Base-by-base conservation (phyloP, 2,329 filamentous ascomycete species). In the Penicillium glabrum region DNA sequence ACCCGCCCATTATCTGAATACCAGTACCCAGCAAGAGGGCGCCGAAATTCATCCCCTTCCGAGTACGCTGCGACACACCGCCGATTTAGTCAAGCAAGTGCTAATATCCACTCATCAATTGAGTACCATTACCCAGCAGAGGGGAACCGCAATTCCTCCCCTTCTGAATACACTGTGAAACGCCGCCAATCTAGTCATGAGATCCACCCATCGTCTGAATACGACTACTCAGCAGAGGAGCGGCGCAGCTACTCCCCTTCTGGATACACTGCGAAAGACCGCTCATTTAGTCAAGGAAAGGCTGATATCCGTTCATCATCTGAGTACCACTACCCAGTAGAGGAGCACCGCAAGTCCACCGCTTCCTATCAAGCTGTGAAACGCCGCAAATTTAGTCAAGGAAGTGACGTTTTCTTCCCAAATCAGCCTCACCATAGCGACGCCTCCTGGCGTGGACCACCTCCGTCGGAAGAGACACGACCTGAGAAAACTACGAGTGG, bases 131-230 rank as follows among this genome's bases (percentile, higher is more conserved):
- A 13, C 68, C 71, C 31, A 66, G 72, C 26, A 29, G 9, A 11
- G 84, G 29, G 85, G 67, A 77, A 84, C 62, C 76, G 83, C 60
- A 79, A 83, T 26, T 84, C 82, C n/a, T 83, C 82, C 10, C 64
- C 74, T 14, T 75, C 79, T 2, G 79, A 83, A 35, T 74, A 78
- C n/a, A 73, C 75, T 45, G 64, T 70, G 55, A 87, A 87, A 72
- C 79, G 84, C 54, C 78, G 78, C 46, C 79, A 83, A 59, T 67
- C 84, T 29, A 29, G 9, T 29, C 27, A 29, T 29, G 1, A 11
- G 1, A 5, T 5, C 27, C 27, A 11, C 27, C 10, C 27, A 13
- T 65, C 75, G 54, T 72, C 70, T 50, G 69, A 69, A 58, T 59
- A 66, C 56, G 10, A 13, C 10, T 31, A 13, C 68, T 71, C 29